These are phyloP conservation scores for Termitomyces sp. DNA, from an alignment of 768 basidiomycete genomes.

Conservation along the genomic window DNA sequence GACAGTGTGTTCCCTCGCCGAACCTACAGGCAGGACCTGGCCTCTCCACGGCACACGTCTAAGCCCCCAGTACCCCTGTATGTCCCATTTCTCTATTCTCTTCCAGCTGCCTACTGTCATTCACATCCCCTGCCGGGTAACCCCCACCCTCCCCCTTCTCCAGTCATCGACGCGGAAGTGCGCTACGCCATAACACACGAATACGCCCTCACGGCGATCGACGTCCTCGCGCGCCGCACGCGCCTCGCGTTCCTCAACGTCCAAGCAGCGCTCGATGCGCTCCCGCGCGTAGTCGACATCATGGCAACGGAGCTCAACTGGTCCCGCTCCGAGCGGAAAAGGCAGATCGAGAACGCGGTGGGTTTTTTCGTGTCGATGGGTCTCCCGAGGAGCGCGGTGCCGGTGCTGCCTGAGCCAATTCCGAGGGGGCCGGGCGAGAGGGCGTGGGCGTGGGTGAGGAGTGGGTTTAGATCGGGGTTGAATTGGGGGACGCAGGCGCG, in stretches of 20 bases:
- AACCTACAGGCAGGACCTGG: conserved; percentile 73
- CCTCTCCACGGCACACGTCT: conserved; percentile 82
- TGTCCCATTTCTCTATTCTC: conserved; percentile 14
- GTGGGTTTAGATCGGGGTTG: conserved; percentile 20
- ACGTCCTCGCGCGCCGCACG: conserved; percentile 88
- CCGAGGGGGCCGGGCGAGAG: conserved; percentile 22
- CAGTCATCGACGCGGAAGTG: conserved; percentile 90
- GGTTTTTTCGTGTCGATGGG: conserved; percentile 85
- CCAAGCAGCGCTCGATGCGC: conserved; percentile 73
- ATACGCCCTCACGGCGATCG: conserved; percentile 88
- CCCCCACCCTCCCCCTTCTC: not conserved
- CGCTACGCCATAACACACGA: conserved; percentile 85
- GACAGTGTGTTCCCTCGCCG: conserved; percentile 60
- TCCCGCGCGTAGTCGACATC: conserved; percentile 86
- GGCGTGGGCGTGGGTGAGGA: conserved; percentile 26
- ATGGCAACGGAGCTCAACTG: conserved; percentile 86
- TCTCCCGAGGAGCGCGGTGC: conserved; percentile 45
- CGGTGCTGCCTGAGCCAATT: conserved; percentile 22
- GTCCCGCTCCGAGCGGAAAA: conserved; percentile 49
- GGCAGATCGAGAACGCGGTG: conserved; percentile 55
- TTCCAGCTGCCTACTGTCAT: not conserved
- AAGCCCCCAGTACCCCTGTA: conserved; percentile 70
- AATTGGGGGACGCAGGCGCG: no score
- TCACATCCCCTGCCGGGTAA: not conserved
- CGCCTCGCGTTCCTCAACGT: conserved; percentile 92